These are phyloP conservation scores for Sugiyamaella chiloensis DNA, from an alignment of 805 yeast species.

Conservation along the genomic window DNA sequence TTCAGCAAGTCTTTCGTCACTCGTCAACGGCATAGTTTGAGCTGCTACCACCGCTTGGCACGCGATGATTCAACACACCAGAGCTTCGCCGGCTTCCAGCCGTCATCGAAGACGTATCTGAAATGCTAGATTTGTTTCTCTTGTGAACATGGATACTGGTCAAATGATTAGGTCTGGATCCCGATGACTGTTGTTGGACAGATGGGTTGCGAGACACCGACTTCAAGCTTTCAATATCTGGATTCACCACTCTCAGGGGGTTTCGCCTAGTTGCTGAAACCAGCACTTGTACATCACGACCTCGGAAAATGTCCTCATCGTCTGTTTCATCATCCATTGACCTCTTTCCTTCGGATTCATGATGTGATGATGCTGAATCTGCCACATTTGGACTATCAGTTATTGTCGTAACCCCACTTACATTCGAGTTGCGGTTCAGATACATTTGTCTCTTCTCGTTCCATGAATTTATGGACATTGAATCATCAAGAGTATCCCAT, in stretches of 20 bases:
- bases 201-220: slow-evolving; percentile 9
- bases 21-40: background rate
- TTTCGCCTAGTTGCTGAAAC: slow-evolving; percentile 65
- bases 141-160: slow-evolving; percentile 11
- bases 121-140: slow-evolving; percentile 12
- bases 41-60: background rate
- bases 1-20: too few species aligned
- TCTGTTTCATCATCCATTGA: slow-evolving; percentile 25
- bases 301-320: slow-evolving; percentile 43
- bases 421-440: slow-evolving; percentile 10
- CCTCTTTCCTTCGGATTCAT: slow-evolving; percentile 13
- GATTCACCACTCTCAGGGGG: slow-evolving; percentile 58
- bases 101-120: slow-evolving; percentile 5
- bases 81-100: slow-evolving; percentile 4
- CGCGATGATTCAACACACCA: slow-evolving; percentile 6
- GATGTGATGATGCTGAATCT: background rate
- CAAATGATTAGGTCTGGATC: background rate
- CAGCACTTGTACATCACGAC: slow-evolving; percentile 66
- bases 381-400: slow-evolving; percentile 12
- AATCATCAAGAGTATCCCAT: slow-evolving; percentile 16
- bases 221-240: slow-evolving; percentile 38
- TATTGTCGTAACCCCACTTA: slow-evolving; percentile 5
- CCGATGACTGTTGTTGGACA: slow-evolving; percentile 6
- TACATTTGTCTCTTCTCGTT: slow-evolving; percentile 23
- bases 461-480: slow-evolving; percentile 25